phyloP scores from a whole-genome alignment of 768 basidiomycete genomes.

The Leccinum subtestaceum region DNA sequence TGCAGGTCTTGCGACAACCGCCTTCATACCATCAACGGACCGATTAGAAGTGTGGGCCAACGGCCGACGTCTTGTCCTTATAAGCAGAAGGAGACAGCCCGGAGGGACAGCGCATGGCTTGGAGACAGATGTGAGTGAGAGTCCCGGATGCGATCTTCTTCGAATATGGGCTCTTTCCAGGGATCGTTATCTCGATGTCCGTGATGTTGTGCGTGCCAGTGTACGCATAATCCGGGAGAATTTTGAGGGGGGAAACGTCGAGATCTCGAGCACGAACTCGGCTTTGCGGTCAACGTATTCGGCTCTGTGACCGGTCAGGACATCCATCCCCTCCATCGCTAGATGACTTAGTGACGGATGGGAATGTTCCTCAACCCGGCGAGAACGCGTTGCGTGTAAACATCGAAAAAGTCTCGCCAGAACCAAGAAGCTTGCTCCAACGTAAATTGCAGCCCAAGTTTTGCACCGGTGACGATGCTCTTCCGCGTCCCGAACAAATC shows the following conservation, averaged over 20 bases:
- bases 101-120: slow-evolving; percentile 59
- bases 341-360: slow-evolving; percentile 55
- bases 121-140: slow-evolving; percentile 61
- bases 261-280: slow-evolving; percentile 75
- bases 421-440: slow-evolving; percentile 69
- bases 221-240: slow-evolving; percentile 68
- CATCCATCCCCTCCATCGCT: not conserved
- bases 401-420: slow-evolving; percentile 79
- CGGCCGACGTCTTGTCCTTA: slow-evolving; percentile 52
- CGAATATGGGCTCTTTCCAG: slow-evolving; percentile 28
- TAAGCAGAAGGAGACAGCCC: slow-evolving; percentile 73
- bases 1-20: too few species aligned
- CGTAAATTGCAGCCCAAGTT: slow-evolving; percentile 46
- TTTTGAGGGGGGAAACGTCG: slow-evolving; percentile 61
- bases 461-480: slow-evolving; percentile 38
- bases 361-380: slow-evolving; percentile 56
- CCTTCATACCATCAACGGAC: too few species aligned
- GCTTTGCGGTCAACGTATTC: slow-evolving; percentile 67
- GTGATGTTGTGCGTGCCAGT: slow-evolving; percentile 60
- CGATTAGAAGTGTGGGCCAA: slow-evolving; percentile 42
- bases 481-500: slow-evolving; percentile 50
- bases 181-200: slow-evolving; percentile 51
- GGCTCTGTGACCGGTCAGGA: slow-evolving; percentile 40
- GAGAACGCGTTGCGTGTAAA: slow-evolving; percentile 64
- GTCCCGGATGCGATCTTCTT: slow-evolving; percentile 55